Conservation (phyloP, 768 basidiomycete species). For the Podaxis carcinomalis region DNA sequence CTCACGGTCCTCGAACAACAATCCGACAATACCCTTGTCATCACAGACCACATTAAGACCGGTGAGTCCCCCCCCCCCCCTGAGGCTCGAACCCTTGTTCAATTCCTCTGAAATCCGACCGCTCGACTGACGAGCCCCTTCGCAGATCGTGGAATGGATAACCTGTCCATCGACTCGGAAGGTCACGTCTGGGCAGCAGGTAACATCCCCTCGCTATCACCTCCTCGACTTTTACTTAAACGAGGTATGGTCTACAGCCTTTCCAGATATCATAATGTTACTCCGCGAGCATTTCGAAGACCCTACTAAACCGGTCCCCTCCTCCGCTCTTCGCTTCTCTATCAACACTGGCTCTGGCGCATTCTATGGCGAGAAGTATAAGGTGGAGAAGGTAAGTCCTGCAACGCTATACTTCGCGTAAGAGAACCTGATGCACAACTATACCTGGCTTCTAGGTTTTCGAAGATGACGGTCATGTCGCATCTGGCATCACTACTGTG, state of each 20-base stretch:
- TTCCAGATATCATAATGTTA: constrained; percentile 35
- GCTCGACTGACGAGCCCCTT: neutral
- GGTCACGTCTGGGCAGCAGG: constrained; percentile 64
- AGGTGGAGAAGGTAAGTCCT: constrained; percentile 46
- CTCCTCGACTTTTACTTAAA: neutral
- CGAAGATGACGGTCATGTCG: constrained; percentile 59
- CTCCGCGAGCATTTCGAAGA: constrained; percentile 36
- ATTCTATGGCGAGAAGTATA: constrained; percentile 58
- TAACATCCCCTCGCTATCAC: constrained; percentile 18
- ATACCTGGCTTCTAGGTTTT: constrained; percentile 42
- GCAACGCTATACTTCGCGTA: neutral
- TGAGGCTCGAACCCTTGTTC: neutral
- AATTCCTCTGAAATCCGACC: neutral
- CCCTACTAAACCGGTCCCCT: constrained; percentile 37
- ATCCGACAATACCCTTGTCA: constrained; percentile 51
- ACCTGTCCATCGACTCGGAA: constrained; percentile 53
- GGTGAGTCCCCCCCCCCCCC: constrained; percentile 35
- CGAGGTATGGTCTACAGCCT: constrained; percentile 25
- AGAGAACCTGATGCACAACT: neutral
- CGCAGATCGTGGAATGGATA: constrained; percentile 53
- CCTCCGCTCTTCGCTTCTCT: constrained; percentile 47
- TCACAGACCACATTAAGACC: constrained; percentile 48
- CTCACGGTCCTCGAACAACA: constrained; percentile 55
- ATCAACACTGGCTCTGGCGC: constrained; percentile 46
- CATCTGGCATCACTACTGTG: constrained; percentile 52